These are phyloP conservation scores for Linnemannia schmuckeri DNA, from an alignment of 192 early-diverging fungal species.

Conservation along the genomic window DNA sequence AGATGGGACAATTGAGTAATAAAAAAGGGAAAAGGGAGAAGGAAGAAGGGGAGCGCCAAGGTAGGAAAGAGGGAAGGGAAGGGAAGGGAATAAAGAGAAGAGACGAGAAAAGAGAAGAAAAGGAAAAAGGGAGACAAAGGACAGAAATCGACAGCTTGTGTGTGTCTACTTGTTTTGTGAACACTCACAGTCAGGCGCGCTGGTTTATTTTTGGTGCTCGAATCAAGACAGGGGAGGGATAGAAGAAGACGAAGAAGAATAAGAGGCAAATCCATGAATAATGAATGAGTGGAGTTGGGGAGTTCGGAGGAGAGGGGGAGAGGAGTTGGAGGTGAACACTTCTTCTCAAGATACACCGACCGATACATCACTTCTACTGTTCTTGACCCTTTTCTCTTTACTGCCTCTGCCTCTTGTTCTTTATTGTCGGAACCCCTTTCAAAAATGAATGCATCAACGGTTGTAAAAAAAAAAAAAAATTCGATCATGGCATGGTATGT, in stretches of 20 bases:
- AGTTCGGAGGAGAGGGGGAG: not conserved
- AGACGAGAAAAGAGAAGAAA: not conserved
- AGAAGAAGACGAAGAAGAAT: not conserved
- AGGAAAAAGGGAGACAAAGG: not conserved
- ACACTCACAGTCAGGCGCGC: too few relatives aligned
- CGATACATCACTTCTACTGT: too few relatives aligned
- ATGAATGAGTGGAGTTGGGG: too few relatives aligned
- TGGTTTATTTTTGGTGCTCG: too few relatives aligned
- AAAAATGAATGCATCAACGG: too few relatives aligned
- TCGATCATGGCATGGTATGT: too few relatives aligned
- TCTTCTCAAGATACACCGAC: too few relatives aligned
- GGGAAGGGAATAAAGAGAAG: not conserved
- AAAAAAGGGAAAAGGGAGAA: not conserved
- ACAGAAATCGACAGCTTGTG: not conserved
- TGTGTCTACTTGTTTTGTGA: not conserved
- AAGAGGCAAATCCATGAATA: not conserved
- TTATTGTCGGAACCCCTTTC: too few relatives aligned
- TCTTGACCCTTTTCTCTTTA: too few relatives aligned
- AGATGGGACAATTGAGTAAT: not conserved
- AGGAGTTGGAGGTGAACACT: too few relatives aligned
- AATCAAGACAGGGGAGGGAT: not conserved
- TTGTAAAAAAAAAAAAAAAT: too few relatives aligned
- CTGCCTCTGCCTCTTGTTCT: too few relatives aligned
- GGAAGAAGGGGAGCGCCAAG: not conserved
- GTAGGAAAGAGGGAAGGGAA: not conserved